Percentiles rank a stretch among this genome's conserved stretches.
Evolutionary conservation across 2,329 filamentous ascomycete genomes (phyloP).

Genomic region (Hypoxylon sp.): DNA sequence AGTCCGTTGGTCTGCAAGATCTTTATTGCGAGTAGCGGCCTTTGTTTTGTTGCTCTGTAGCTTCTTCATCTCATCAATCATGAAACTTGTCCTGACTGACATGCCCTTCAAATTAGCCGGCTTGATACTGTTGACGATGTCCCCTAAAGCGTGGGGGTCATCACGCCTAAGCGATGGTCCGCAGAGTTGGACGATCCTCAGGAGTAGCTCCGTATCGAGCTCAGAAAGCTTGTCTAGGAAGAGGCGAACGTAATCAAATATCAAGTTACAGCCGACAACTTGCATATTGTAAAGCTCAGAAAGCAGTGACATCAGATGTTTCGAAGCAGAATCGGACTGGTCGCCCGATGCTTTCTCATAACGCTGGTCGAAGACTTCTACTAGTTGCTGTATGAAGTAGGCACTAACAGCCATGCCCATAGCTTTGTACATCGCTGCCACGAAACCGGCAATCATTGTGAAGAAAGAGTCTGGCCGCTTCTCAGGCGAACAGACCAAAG

Average conservation of each 20-base stretch:
- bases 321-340: slow-evolving; percentile 52
- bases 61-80: slow-evolving; percentile 96
- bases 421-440: slow-evolving; percentile 87
- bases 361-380: slow-evolving; percentile 78
- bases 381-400: slow-evolving; percentile 82
- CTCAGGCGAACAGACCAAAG: slow-evolving; percentile 83
- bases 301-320: slow-evolving; percentile 81
- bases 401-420: slow-evolving; percentile 92
- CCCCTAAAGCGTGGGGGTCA: slow-evolving; percentile 87
- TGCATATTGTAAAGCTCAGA: slow-evolving; percentile 94
- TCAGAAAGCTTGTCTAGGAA: slow-evolving; percentile 83
- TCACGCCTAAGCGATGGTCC: slow-evolving; percentile 89
- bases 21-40: slow-evolving; percentile 76
- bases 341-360: slow-evolving; percentile 63
- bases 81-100: slow-evolving; percentile 92
- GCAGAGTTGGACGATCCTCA: slow-evolving; percentile 85
- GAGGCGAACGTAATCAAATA: slow-evolving; percentile 91
- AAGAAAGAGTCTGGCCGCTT: slow-evolving; percentile 88
- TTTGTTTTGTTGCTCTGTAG: slow-evolving; percentile 95
- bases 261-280: slow-evolving; percentile 81
- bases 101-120: slow-evolving; percentile 78
- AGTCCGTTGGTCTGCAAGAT: slow-evolving; percentile 83
- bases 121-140: slow-evolving; percentile 85
- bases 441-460: slow-evolving; percentile 90
- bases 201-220: slow-evolving; percentile 86